Evolutionary conservation across 208 protist genomes (phyloP), one percentile per base, ranked within the genome.

Genomic region (Crithidia sp.): DNA sequence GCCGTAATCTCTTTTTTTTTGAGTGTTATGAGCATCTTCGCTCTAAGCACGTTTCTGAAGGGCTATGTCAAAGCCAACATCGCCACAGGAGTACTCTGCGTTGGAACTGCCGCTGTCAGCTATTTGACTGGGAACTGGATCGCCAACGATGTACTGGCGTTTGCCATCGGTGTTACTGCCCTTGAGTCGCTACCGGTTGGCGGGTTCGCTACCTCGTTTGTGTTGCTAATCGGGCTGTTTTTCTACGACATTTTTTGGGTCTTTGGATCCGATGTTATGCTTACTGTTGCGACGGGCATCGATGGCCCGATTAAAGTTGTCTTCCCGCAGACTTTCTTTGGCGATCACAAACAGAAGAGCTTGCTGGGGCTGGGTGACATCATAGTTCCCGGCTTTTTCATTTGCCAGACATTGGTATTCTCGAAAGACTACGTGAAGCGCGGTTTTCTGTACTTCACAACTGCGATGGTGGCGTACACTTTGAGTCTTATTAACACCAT

Each of bases 221-320:
- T 97, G 39, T 52, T 98, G 36, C 82, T 98, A 6, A 61, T 86
- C 44, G 96, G 92, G 5, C 84, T 99, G 10, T 99, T 99, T 84
- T 90, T 98, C 59, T 99, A 99, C 74, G 98, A 99, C 81, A 98
- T 99, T 49, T 99, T 98, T 70, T 99, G 97, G 97, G 98, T 99
- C 13, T 99, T 99, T 81, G 97, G 97, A 37, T 98, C 98, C 7
- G 94, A 98, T 71, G 97, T 98, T 8, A 98, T 98, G 97, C 77
- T 99, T 7, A 96, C 86, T 8, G 97, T 99, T 2, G 98, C 98
- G 6, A 98, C 90, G 52, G 91, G 87, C 54, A 89, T 99, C 28
- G 90, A 99, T 44, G 98, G 95, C 4, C 98, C 98, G 5, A 98
- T 99, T 71, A 98, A 99, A 75, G 50, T 99, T 2, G 19, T 98